These are phyloP conservation scores for Sporothrix luriei DNA, from an alignment of 2,329 filamentous ascomycete genomes.

Conservation along the genomic window DNA sequence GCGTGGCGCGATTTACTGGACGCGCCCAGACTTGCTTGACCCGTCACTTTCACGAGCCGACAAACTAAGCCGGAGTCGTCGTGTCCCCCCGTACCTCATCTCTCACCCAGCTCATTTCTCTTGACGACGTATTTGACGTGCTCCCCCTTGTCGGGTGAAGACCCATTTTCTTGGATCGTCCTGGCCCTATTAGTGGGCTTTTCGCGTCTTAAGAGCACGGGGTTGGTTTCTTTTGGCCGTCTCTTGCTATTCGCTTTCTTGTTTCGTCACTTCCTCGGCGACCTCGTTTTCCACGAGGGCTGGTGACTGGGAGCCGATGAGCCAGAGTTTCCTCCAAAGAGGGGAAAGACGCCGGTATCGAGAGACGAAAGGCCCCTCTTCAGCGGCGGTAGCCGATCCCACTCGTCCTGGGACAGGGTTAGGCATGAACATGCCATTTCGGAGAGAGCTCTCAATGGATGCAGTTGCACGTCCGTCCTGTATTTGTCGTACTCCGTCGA, in stretches of 20 bases:
- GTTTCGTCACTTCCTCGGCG: too few species aligned
- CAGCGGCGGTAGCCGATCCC: constrained; percentile 13
- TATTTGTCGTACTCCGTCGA: neutral
- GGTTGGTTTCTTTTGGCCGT: constrained; percentile 13
- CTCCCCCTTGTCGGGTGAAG: neutral
- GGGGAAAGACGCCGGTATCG: neutral
- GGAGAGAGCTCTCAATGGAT: constrained; percentile 14
- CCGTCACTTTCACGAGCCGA: neutral
- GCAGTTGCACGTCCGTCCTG: neutral
- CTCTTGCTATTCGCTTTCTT: neutral
- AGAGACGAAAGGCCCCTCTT: neutral
- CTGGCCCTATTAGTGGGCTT: constrained; percentile 27
- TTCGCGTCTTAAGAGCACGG: neutral
- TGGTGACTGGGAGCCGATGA: neutral
- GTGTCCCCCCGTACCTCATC: constrained; percentile 17
- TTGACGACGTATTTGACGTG: neutral
- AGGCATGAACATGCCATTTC: constrained; percentile 10
- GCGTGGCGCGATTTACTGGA: constrained; percentile 24
- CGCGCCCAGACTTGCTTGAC: neutral
- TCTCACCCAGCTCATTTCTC: neutral
- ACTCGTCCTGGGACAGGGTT: neutral
- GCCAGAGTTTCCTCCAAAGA: neutral
- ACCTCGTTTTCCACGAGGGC: neutral
- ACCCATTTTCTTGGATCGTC: constrained; percentile 16
- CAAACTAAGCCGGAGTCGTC: constrained; percentile 17